Conservation (phyloP, 2,329 filamentous ascomycete genomes). For the Trichoderma sp. region DNA sequence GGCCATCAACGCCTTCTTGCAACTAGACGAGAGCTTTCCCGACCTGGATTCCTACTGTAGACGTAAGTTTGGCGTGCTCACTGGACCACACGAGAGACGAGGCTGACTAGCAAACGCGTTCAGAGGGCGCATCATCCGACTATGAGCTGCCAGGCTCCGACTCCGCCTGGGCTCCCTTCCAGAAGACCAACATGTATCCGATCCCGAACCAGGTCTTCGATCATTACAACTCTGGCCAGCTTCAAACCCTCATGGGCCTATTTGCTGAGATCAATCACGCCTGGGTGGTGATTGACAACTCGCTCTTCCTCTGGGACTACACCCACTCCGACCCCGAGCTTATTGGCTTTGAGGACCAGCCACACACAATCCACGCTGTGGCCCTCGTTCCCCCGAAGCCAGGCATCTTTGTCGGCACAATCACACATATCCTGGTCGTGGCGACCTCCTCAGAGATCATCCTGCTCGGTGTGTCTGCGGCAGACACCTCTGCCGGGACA, state of each 20-base stretch:
- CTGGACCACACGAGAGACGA: background rate
- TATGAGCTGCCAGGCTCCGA: constrained; percentile 74
- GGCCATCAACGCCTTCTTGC: constrained; percentile 77
- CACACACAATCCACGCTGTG: constrained; percentile 85
- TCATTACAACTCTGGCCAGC: constrained; percentile 82
- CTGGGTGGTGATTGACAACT: constrained; percentile 94
- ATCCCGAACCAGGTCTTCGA: constrained; percentile 91
- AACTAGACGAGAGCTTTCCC: constrained; percentile 75
- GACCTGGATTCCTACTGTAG: constrained; percentile 86
- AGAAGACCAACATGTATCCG: constrained; percentile 79
- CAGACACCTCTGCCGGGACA: constrained; percentile 63
- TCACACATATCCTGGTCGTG: constrained; percentile 85
- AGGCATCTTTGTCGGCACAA: constrained; percentile 81
- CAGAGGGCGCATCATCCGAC: constrained; percentile 86
- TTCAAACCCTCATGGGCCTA: constrained; percentile 89
- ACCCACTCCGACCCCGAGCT: constrained; percentile 87
- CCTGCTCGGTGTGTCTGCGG: constrained; percentile 77
- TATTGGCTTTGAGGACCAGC: constrained; percentile 86
- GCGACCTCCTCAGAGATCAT: constrained; percentile 83
- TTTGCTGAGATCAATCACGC: constrained; percentile 94
- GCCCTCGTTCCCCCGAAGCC: constrained; percentile 80
- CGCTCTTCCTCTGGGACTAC: constrained; percentile 96
- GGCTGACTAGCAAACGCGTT: constrained; percentile 27
- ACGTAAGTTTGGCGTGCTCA: constrained; percentile 57
- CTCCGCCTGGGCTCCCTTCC: constrained; percentile 81